These are phyloP conservation scores for Stephania japonica DNA, from an alignment of 164 flowering plant genomes.

Conservation along the genomic window DNA sequence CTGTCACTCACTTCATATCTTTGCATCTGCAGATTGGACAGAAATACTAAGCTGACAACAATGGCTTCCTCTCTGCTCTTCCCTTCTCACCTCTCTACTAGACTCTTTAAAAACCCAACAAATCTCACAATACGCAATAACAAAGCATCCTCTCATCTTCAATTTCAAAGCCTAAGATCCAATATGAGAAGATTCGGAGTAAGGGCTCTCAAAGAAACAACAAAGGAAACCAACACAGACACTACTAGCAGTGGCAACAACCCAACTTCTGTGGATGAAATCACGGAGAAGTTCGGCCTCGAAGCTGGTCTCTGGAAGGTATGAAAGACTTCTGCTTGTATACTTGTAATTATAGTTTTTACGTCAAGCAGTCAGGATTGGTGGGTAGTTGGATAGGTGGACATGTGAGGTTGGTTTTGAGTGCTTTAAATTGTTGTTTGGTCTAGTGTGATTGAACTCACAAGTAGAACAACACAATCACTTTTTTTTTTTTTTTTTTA, in stretches of 20 bases:
- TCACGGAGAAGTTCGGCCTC: slow-evolving; percentile 87
- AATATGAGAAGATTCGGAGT: slow-evolving; percentile 23
- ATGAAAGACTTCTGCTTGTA: neutral
- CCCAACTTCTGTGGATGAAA: slow-evolving; percentile 51
- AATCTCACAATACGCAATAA: neutral
- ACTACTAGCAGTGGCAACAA: slow-evolving; percentile 21
- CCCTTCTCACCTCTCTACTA: slow-evolving; percentile 1
- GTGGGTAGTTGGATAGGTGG: too few species aligned
- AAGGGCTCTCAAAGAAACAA: slow-evolving; percentile 59
- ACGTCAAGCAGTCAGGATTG: neutral
- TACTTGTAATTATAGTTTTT: neutral
- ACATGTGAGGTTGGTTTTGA: too few species aligned
- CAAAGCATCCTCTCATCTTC: slow-evolving; percentile 1
- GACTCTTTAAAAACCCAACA: neutral
- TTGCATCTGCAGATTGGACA: neutral
- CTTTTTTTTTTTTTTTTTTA: too few species aligned
- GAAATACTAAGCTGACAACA: neutral
- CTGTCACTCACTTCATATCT: neutral
- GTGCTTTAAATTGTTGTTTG: neutral
- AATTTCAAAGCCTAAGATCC: slow-evolving; percentile 10
- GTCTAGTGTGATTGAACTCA: neutral
- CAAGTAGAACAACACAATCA: too few species aligned
- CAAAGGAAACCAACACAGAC: slow-evolving; percentile 36
- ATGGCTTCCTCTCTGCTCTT: slow-evolving; percentile 21
- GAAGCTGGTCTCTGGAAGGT: slow-evolving; percentile 99